These are phyloP conservation scores for Quercus aquifolioides DNA, from an alignment of 306 rosid species.

Conservation along the genomic window DNA sequence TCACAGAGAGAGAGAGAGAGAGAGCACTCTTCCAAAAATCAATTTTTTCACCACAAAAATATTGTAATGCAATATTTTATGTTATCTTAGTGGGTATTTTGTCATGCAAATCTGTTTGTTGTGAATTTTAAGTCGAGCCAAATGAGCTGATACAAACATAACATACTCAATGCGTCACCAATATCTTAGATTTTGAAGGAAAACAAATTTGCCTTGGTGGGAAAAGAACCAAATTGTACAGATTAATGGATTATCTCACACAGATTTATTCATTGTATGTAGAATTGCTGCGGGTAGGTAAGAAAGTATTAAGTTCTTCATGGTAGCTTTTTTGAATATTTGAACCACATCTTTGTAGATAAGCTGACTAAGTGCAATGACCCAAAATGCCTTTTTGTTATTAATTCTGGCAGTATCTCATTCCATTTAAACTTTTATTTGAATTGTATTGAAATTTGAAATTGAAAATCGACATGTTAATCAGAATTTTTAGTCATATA, in stretches of 20 bases:
- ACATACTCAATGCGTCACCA: constrained; percentile 15
- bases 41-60: too few relatives aligned
- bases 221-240: constrained; percentile 1
- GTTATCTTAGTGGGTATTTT: too few relatives aligned
- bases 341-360: not conserved
- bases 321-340: constrained; percentile 30
- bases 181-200: not conserved
- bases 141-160: constrained; percentile 17
- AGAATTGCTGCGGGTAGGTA: not conserved
- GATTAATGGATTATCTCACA: not conserved
- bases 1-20: too few relatives aligned
- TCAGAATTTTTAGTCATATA: too few relatives aligned
- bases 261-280: not conserved
- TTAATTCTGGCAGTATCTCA: too few relatives aligned
- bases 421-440: too few relatives aligned
- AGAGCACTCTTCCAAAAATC: too few relatives aligned
- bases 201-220: not conserved
- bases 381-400: too few relatives aligned
- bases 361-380: not conserved
- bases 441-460: too few relatives aligned
- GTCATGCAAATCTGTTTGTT: too few relatives aligned
- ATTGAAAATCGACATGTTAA: too few relatives aligned
- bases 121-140: not conserved
- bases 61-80: too few relatives aligned
- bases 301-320: not conserved